Base-by-base conservation (phyloP, 75 land plant species). In the Larix kaempferi region DNA sequence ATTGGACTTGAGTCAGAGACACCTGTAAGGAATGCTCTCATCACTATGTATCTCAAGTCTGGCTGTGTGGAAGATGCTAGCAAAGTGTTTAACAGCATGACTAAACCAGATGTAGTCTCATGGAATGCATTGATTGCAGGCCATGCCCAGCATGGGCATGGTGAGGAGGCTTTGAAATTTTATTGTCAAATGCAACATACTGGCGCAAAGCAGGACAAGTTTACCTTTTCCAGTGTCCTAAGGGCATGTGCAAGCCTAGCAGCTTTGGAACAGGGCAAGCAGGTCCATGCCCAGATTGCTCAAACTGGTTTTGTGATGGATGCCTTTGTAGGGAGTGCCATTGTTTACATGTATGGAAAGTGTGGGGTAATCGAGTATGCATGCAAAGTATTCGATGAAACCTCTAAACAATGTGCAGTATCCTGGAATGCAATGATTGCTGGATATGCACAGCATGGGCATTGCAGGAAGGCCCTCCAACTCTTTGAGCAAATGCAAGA, bases 371-470 rank as follows among this genome's bases (percentile, higher is more conserved):
- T 86, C 4, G 41, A 35, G 13, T 82, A 82, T 79, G 83, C 89
- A 52, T 75, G 82, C 73, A 77, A 71, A n/a, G 37, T 84, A 2
- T 87, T 84, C 29, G 33, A 29, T 19, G 57, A 26, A 64, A 79
- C 56, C 54, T 15, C 23, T 55, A 64, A 17, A 10, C 76, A 44
- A 14, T 83, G 80, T 37, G 19, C 64, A n/a, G 74, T 79, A 54
- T 2, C 66, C 10, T 87, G 79, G 76, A 87, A 84, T 69, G 59
- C 86, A n/a, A 81, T 84, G 86, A 81, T 87, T 66, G 77, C 86
- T 71, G 89, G 87, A 16, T 89, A 76, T 84, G 89, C 89, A 21
- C 87, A 84, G 69, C 82, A 89, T 58, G 91, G 91, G 27, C 78
- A 64, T 14, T 81, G 80, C 59, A 67, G 57, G 21, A 67, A 78